phyloP scores from a whole-genome alignment of 2,329 filamentous ascomycete genomes.

The Magnaporthiopsis rhizophila region DNA sequence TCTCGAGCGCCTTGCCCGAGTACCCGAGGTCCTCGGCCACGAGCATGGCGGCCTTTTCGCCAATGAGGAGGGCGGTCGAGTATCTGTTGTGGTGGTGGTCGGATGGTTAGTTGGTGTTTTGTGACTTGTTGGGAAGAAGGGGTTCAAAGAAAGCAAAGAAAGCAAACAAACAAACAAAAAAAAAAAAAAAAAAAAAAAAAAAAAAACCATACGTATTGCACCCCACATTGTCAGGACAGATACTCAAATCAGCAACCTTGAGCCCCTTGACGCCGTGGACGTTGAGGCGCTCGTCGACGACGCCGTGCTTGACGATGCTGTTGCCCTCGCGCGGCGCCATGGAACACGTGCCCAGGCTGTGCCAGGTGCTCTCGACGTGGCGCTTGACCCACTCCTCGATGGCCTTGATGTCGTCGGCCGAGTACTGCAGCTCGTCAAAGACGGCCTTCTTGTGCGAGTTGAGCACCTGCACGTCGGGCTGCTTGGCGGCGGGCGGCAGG shows the following conservation, averaged over 20 bases:
- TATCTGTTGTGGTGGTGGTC: constrained; percentile 33
- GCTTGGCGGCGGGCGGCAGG: constrained; percentile 43
- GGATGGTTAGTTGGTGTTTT: too few species aligned
- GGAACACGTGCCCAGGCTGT: constrained; percentile 59
- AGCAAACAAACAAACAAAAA: too few species aligned
- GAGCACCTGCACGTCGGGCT: constrained; percentile 37
- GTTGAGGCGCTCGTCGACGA: constrained; percentile 68
- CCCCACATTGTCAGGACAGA: constrained; percentile 73
- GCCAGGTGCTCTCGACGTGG: constrained; percentile 72
- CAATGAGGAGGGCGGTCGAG: constrained; percentile 64
- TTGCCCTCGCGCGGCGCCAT: constrained; percentile 73
- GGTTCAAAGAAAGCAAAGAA: too few species aligned
- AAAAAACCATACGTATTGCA: constrained; percentile 45
- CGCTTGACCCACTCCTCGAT: constrained; percentile 64
- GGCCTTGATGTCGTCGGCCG: constrained; percentile 51
- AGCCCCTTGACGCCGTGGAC: constrained; percentile 70
- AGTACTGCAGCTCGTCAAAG: constrained; percentile 59
- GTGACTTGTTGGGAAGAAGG: too few species aligned
- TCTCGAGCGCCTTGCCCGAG: constrained; percentile 62
- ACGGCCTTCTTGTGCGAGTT: constrained; percentile 57
- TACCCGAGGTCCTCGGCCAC: constrained; percentile 69
- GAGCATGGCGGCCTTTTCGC: constrained; percentile 65
- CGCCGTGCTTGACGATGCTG: constrained; percentile 72
- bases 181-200: too few species aligned
- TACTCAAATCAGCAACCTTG: constrained; percentile 68